Conservation (phyloP, 148 eudicot species). For the Euryodendron excelsum region DNA sequence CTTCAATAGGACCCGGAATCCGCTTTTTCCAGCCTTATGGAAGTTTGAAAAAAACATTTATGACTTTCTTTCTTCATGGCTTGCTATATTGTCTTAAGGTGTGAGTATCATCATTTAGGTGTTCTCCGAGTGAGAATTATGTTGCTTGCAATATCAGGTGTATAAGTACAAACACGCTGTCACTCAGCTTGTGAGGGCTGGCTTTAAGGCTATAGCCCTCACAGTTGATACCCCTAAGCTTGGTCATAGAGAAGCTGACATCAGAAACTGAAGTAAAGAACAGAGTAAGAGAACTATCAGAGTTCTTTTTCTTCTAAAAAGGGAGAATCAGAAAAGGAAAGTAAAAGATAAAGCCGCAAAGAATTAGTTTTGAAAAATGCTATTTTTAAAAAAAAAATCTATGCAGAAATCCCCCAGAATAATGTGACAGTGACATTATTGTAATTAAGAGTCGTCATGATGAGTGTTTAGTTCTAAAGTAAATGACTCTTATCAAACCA, state of each 20-base stretch:
- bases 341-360: too few species aligned
- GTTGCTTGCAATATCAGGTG: constrained; percentile 46
- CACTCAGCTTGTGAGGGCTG: constrained; percentile 97
- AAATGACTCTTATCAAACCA: too few species aligned
- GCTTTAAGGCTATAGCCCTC: constrained; percentile 96
- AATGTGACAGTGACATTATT: too few species aligned
- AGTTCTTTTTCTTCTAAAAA: too few species aligned
- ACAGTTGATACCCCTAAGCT: constrained; percentile 96
- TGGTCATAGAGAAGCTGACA: constrained; percentile 96
- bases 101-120: not conserved
- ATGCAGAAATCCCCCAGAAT: too few species aligned
- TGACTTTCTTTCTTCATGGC: not conserved
- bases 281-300: too few species aligned
- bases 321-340: too few species aligned
- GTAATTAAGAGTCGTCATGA: too few species aligned
- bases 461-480: too few species aligned
- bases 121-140: not conserved
- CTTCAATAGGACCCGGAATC: constrained; percentile 98
- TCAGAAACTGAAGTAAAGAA: too few species aligned
- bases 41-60: constrained; percentile 26
- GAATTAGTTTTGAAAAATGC: too few species aligned
- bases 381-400: too few species aligned
- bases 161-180: constrained; percentile 95
- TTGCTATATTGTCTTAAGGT: not conserved
- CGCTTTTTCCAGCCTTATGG: constrained; percentile 99